Percentiles rank a stretch among this genome's conserved stretches.
These are phyloP conservation scores for Diaporthe longicolla DNA, from an alignment of 2,329 filamentous ascomycete species.

Conservation along the genomic window DNA sequence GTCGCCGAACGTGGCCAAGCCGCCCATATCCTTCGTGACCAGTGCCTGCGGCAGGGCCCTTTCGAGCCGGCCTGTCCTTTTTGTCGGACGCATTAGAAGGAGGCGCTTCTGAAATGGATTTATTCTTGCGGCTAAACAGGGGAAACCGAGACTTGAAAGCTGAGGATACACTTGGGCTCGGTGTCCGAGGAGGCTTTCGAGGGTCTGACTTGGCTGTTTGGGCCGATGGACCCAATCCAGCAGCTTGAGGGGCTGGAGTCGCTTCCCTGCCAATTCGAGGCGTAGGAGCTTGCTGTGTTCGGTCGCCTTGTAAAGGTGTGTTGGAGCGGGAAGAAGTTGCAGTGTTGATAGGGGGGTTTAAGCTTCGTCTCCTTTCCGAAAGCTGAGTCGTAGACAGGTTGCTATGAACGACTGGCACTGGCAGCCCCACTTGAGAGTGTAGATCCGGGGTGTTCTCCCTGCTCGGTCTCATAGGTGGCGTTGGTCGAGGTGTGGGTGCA, in stretches of 20 bases:
- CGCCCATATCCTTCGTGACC: conserved; percentile 90
- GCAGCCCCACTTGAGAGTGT: conserved; percentile 66
- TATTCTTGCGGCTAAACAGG: conserved; percentile 82
- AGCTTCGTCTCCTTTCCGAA: conserved; percentile 63
- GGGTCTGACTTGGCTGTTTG: conserved; percentile 48
- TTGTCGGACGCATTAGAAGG: conserved; percentile 59
- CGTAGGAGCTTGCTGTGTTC: conserved; percentile 47
- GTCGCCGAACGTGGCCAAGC: conserved; percentile 72
- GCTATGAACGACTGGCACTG: conserved; percentile 72
- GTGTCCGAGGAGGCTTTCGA: conserved; percentile 58
- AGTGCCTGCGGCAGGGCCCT: conserved; percentile 91
- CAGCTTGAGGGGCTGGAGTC: conserved; percentile 50
- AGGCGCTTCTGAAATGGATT: conserved; percentile 67
- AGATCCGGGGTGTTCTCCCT: conserved; percentile 77
- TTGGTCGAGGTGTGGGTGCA: conserved; percentile 52
- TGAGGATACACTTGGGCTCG: conserved; percentile 67
- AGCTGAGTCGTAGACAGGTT: conserved; percentile 68
- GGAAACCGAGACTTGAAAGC: conserved; percentile 78
- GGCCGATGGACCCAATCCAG: conserved; percentile 28
- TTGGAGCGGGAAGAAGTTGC: conserved; percentile 47
- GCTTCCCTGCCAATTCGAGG: conserved; percentile 53
- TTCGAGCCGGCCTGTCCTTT: conserved; percentile 72
- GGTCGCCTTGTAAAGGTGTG: conserved; percentile 53
- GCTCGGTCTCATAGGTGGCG: conserved; percentile 73
- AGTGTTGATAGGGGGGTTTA: conserved; percentile 24